phyloP scores from a whole-genome alignment of 805 yeast species.

The Barnettozyma pratensis region DNA sequence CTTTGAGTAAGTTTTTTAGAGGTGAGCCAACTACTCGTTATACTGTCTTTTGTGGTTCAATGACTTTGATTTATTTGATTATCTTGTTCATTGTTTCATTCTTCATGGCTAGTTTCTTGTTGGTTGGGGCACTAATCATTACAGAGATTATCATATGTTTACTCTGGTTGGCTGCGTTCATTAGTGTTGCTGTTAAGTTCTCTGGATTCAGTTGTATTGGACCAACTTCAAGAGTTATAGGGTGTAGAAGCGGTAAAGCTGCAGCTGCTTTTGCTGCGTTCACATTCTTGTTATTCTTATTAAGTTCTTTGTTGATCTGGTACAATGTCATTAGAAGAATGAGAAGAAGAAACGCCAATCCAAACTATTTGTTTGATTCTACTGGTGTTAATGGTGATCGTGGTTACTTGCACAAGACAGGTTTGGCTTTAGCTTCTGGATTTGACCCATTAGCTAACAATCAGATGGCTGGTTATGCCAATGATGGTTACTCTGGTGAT shows the following conservation, averaged over 20 bases:
- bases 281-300: conserved; percentile 24
- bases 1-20: conserved; percentile 20
- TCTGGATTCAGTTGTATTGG: conserved; percentile 26
- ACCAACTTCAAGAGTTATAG: conserved; percentile 10
- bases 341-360: not conserved
- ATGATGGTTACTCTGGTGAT: conserved; percentile 2
- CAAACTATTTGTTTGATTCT: conserved; percentile 6
- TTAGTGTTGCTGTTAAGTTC: conserved; percentile 28
- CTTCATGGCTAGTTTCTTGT: conserved; percentile 17
- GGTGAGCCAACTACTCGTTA: conserved; percentile 28
- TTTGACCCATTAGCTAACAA: conserved; percentile 3
- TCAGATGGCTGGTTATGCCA: not conserved
- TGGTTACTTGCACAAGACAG: conserved; percentile 8
- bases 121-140: conserved; percentile 24
- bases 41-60: conserved; percentile 26
- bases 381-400: not conserved
- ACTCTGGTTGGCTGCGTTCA: conserved; percentile 31
- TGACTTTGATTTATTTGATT: conserved; percentile 27
- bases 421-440: conserved; percentile 3
- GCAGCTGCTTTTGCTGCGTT: conserved; percentile 31
- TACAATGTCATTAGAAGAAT: conserved; percentile 25
- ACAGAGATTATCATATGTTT: conserved; percentile 25
- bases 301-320: conserved; percentile 23
- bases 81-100: conserved; percentile 18
- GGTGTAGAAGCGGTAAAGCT: conserved; percentile 28